Conservation (phyloP, 805 yeast genomes). For the Hemisphaericaspora nanyangensis region DNA sequence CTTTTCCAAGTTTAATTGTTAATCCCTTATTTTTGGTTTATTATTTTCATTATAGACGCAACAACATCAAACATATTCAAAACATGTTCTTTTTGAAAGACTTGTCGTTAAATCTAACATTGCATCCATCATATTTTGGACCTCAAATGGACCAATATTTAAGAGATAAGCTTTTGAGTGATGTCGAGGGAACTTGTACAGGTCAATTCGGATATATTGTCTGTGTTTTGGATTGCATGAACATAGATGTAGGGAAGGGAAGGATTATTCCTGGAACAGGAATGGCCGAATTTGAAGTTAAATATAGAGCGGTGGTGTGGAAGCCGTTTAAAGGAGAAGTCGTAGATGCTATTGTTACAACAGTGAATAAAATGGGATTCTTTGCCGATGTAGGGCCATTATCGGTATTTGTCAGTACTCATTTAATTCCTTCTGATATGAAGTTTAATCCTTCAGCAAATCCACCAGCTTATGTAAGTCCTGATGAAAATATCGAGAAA, state of each 20-base stretch:
- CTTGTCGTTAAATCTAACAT: constrained; percentile 82
- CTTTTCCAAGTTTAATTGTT: too few relatives aligned
- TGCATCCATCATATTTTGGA: constrained; percentile 96
- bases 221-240: constrained; percentile 92
- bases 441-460: constrained; percentile 90
- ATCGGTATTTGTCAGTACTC: constrained; percentile 91
- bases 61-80: neutral
- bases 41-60: too few relatives aligned
- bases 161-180: constrained; percentile 84
- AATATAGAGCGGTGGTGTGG: constrained; percentile 96
- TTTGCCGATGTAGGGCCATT: constrained; percentile 98
- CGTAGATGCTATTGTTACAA: constrained; percentile 93
- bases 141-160: constrained; percentile 95
- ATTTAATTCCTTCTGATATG: constrained; percentile 92
- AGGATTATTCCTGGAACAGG: constrained; percentile 87
- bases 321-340: constrained; percentile 98
- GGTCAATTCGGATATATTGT: constrained; percentile 98
- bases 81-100: constrained; percentile 61
- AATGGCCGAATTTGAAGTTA: constrained; percentile 93
- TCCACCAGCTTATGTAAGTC: constrained; percentile 96
- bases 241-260: constrained; percentile 93
- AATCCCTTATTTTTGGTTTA: too few relatives aligned
- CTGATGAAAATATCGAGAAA: constrained; percentile 91
- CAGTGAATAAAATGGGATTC: constrained; percentile 91
- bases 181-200: constrained; percentile 97